Percentiles rank a stretch among this genome's conserved stretches.
Evolutionary conservation across 495 filamentous ascomycete species (phyloP).

Genomic region (Rusavskia elegans): DNA sequence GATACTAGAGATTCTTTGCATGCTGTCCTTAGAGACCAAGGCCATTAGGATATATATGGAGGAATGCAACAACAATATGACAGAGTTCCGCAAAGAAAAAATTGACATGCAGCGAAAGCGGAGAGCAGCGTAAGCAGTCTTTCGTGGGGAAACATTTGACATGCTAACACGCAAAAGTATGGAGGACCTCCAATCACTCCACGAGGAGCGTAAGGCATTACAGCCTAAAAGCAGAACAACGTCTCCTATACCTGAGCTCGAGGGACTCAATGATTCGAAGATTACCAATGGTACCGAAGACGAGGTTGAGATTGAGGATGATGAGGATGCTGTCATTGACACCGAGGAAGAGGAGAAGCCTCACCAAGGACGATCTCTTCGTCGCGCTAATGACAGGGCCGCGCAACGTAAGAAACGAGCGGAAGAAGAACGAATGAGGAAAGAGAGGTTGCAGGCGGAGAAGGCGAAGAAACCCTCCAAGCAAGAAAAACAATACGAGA

Average conservation of each 20-base stretch:
- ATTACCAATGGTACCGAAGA: slow-evolving; percentile 36
- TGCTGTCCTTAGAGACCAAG: slow-evolving; percentile 74
- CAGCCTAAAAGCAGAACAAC: slow-evolving; percentile 58
- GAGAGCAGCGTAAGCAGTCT: slow-evolving; percentile 58
- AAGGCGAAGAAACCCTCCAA: slow-evolving; percentile 76
- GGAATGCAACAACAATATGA: slow-evolving; percentile 83
- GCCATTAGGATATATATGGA: slow-evolving; percentile 78
- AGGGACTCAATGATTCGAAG: slow-evolving; percentile 44
- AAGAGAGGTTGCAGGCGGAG: slow-evolving; percentile 62
- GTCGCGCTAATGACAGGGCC: slow-evolving; percentile 64
- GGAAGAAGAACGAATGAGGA: slow-evolving; percentile 70
- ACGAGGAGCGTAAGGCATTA: slow-evolving; percentile 77
- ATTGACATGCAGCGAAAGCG: slow-evolving; percentile 76
- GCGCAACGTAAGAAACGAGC: slow-evolving; percentile 60
- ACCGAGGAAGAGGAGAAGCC: slow-evolving; percentile 43
- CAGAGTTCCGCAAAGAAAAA: slow-evolving; percentile 81
- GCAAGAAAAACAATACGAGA: slow-evolving; percentile 66
- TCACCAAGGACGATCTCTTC: slow-evolving; percentile 49
- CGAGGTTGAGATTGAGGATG: slow-evolving; percentile 44
- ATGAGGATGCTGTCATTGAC: slow-evolving; percentile 29
- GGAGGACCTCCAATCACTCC: slow-evolving; percentile 66
- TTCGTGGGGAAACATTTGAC: not conserved
- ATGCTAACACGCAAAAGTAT: slow-evolving; percentile 21
- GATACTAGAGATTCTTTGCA: slow-evolving; percentile 71
- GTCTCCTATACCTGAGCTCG: slow-evolving; percentile 42